phyloP scores from a whole-genome alignment of 768 basidiomycete genomes.

The Lyophyllum atratum region DNA sequence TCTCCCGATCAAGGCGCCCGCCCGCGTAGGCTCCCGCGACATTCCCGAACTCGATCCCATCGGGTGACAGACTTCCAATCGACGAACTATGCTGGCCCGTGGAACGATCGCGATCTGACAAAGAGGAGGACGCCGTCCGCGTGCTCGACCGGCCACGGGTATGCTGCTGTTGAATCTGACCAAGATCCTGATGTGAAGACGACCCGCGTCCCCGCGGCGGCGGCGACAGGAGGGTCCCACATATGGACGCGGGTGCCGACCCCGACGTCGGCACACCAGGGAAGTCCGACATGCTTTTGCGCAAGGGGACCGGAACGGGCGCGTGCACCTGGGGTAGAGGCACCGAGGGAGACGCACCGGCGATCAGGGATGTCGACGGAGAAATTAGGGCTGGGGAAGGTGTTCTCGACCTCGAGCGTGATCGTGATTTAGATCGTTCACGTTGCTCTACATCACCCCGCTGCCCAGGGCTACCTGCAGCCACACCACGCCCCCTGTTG shows the following conservation, averaged over 20 bases:
- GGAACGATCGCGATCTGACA: conserved; percentile 48
- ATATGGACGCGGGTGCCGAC: conserved; percentile 4
- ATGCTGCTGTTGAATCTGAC: conserved; percentile 9
- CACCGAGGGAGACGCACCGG: conserved; percentile 7
- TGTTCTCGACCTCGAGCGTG: conserved; percentile 46
- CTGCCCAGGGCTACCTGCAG: background rate
- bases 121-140: conserved; percentile 54
- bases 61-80: conserved; percentile 29
- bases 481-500: conserved; percentile 16
- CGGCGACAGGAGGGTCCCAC: conserved; percentile 22
- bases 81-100: conserved; percentile 24
- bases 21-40: conserved; percentile 29
- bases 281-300: conserved; percentile 23
- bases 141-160: conserved; percentile 57
- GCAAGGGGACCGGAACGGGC: conserved; percentile 16
- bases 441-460: conserved; percentile 8
- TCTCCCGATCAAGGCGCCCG: conserved; percentile 32
- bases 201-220: conserved; percentile 28
- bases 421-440: conserved; percentile 34
- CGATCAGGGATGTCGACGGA: conserved; percentile 17
- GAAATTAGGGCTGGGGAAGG: conserved; percentile 41
- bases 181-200: conserved; percentile 22
- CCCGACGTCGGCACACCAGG: conserved; percentile 18
- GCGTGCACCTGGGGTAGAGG: conserved; percentile 18
- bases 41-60: conserved; percentile 20